Base-by-base conservation (phyloP, 768 basidiomycete species). In the Chalciporus sphaerocephalus region DNA sequence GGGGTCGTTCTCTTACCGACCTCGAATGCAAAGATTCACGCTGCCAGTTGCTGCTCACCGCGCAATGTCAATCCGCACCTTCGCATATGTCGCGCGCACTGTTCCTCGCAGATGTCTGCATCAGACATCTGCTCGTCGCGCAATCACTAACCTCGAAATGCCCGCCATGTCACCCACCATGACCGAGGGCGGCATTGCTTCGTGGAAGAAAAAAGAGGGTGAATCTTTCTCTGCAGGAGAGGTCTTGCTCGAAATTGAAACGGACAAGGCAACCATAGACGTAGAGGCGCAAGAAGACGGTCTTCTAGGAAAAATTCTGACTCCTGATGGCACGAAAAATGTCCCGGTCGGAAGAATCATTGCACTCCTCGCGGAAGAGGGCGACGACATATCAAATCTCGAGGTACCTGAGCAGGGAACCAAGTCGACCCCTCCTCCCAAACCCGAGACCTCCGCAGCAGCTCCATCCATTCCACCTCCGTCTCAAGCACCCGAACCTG, bases 231-330 rank as follows among this genome's bases (percentile, higher is more conserved):
- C 70, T 3, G 73, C 85, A 23, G 93, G 93, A 2, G 92, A 95
- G 50, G 87, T 94, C 28, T 67, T 95, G 41, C 74, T 95, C 38
- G 92, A 95, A 73, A 89, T 95, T 56, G 90, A 92, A 75, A 92
- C 90, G 34, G 90, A 92, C 75, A 92, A 92, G 67, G 89, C 95
- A 13, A 94, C 92, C 2, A 96, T 98, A 60, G 96, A 99, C 64
- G 95, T 99, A 6, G 96, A 99, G 69, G 93, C 96, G 12, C 94
- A 94, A 68, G 95, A 97, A 23, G 94, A 98, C 58, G 96, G 96
- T 52, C 68, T 98, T 13, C 69, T 99, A 61, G 94, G 87, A 44
- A 97, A 91, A 73, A 95, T 98, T 52, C 55, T 99, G 58, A 65
- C 74, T 34, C 74, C 73, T 23, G 88, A 91, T 40, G 93, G 94